Base-by-base conservation (phyloP, 768 basidiomycete species). In the Kwoniella heveanensis region DNA sequence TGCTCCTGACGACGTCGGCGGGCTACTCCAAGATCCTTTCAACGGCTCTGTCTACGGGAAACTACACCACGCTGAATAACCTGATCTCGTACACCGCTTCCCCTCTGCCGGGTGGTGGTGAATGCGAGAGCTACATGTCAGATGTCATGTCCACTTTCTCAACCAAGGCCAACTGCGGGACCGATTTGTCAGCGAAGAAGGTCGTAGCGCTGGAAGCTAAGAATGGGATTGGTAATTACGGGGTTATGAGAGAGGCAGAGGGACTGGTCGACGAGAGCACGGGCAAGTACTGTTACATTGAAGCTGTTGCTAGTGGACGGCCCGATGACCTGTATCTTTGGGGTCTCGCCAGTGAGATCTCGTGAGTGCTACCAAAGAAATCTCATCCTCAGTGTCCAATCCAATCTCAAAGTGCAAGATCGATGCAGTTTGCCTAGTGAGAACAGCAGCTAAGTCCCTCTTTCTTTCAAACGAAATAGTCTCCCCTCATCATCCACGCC, bases 291-390 rank as follows among this genome's bases (percentile, higher is more conserved):
- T 77, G 75, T 58, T 77, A 72, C 56, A 57, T 77, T 2, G 60
- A 74, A 13, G 71, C 70, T n/a, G 44, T 77, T 27, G 54, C 54
- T 8, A 25, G 26, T 37, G 54, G 53, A 25, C 44, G 59, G 8
- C 70, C 75, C 25, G 75, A 77, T 55, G 75, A 77, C 64, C 50
- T 70, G 56, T 77, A 77, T 59, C 52, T 77, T 5, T 77, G 75
- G 75, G 54, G 51, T 26, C 32, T 77, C 25, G 68, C 73, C 5
- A 57, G 64, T 37, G 73, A 71, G 19, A 69, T 71, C 13, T 53
- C 69, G 75, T 77, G 62, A 69, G 75, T 71, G 24, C 32, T 32
- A n/a, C n/a, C n/a, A n/a, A n/a, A n/a, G n/a, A n/a, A n/a, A n/a
- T n/a, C n/a, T n/a, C n/a, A n/a, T n/a, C n/a, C n/a, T n/a, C n/a